These are phyloP conservation scores for Apiospora pterosperma DNA, from an alignment of 2,329 filamentous ascomycete genomes.

Conservation along the genomic window DNA sequence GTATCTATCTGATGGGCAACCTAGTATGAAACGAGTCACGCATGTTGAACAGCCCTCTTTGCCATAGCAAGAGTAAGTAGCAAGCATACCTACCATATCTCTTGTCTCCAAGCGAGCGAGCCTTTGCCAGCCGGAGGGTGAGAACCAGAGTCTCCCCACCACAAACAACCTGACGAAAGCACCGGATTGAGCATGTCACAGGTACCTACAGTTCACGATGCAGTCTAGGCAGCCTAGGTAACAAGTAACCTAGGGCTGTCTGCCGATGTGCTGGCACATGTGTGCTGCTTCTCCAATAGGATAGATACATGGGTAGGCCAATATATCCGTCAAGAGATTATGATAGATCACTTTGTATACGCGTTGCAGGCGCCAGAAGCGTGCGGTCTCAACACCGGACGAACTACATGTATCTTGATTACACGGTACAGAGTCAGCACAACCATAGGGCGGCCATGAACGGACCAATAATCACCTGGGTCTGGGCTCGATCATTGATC, in stretches of 20 bases:
- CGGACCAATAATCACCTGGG: background rate
- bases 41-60: background rate
- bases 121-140: background rate
- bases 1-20: background rate
- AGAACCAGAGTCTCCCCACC: background rate
- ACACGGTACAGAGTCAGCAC: background rate
- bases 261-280: background rate
- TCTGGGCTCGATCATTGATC: conserved; percentile 1
- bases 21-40: background rate
- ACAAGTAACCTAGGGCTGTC: too few species aligned
- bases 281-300: background rate
- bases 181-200: background rate
- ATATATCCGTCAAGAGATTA: background rate
- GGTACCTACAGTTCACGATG: too few species aligned
- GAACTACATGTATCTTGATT: background rate
- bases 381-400: background rate
- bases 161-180: background rate
- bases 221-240: too few species aligned
- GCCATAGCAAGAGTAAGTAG: background rate
- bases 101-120: background rate
- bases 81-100: too few species aligned
- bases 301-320: background rate
- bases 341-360: background rate
- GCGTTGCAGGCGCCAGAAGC: background rate
- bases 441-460: background rate